Evolutionary conservation across 2,329 filamentous ascomycete genomes (phyloP), one percentile per base, ranked within the genome.

Genomic region (Epichloe glyceriae): DNA sequence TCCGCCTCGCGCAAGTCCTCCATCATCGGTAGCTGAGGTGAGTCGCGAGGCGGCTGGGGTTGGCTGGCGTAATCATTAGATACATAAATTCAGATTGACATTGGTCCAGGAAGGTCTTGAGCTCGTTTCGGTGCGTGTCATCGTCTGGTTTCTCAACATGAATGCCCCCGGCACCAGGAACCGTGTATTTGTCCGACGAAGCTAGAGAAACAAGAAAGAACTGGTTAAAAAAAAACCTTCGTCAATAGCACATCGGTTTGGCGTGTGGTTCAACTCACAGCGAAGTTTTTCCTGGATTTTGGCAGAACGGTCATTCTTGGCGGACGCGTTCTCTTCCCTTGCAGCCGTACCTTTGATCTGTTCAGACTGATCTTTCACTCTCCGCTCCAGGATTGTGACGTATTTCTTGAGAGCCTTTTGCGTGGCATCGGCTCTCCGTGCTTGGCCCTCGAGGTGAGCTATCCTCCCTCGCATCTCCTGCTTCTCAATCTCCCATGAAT

Each of bases 391-490:
- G 69, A 97, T 88, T 50, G 82, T 76, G 53, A 97, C 86, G 63
- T 96, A 94, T 72, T 89, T 89, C 65, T 88, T 89, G 50, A 96
- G 72, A 35, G 89, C 88, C 68, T 90, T 89, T 61, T 95, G 90
- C 52, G 90, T 81, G 54, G 87, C 85, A 68, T 95, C 93, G 47
- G 87, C 85, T 58, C 91, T 88, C 56, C 90, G 79, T 34, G 85
- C 80, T 58, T 95, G 88, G 50, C 93, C 93, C 70, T 98, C 93
- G 57, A 97, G 80, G 62, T 87, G 86, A 48, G 91, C 91, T 71
- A 98, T 96, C 63, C 94, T 84, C 58, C 88, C 89, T 73, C 95
- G 95, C 93, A 98, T 97, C 72, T 98, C 93, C 61, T 95, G 93
- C 64, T 89, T 85, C 70, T 98, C 93, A 65, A 98, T 98, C 69